Evolutionary conservation across 2,329 filamentous ascomycete genomes (phyloP), one percentile per base, ranked within the genome.

Genomic region (Fusarium buxicola): DNA sequence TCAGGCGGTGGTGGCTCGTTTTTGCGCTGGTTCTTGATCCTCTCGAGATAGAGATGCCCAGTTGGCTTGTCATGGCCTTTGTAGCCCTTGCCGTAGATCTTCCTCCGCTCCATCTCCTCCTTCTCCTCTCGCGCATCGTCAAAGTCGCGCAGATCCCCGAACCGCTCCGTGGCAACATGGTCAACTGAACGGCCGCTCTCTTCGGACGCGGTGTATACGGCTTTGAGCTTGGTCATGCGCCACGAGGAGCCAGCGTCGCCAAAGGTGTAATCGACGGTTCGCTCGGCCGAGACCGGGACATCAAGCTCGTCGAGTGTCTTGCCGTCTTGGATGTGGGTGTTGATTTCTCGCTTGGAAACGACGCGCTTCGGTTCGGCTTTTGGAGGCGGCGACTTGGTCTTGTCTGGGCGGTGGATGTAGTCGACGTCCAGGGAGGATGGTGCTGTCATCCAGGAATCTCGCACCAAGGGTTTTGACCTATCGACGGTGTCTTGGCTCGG

Each of bases 381-480:
- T 53, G 78, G 80, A 32, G 77, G 79, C 15, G 77, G 80, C 32
- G 79, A 79, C 65, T 88, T 87, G 58, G 86, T 87, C 60, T 84
- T 83, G 2, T 77, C 77, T 5, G 79, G 80, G 58, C 86, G 82
- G 72, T 91, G 85, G 46, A 92, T 84, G 74, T 96, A 97, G 72
- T 98, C 94, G 55, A 98, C 82, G 49, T 94, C 89, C 31, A 96
- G 78, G 0, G 89, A 87, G 0, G 91, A 92, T 0, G 94, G 93
- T 0, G 90, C 90, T 58, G 93, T 89, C 95, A 99, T 99, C 94
- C 96, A 99, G 0, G 90, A 86, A 75, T 98, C 95, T 63, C 96
- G 87, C 66, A 88, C 84, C 28, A 89, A 70, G 1, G 76, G 73
- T 57, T 72, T 75, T 5, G 71, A 39, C 0, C 58, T 45, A 7